Evolutionary conservation across 2,329 filamentous ascomycete species (phyloP).

Genomic region (Gaeumannomyces tritici): DNA sequence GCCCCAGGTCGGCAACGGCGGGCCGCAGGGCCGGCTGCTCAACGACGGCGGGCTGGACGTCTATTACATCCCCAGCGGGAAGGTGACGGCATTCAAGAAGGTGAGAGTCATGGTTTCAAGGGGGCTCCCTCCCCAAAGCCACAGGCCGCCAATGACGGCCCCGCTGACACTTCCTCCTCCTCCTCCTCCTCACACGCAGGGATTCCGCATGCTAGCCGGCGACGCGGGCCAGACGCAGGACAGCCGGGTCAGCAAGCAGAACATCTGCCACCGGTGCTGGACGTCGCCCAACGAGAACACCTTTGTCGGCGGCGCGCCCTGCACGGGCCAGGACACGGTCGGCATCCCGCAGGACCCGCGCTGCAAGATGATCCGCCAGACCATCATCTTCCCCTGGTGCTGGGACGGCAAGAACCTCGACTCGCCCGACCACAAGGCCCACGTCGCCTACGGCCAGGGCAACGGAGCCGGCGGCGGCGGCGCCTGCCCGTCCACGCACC

Average conservation of each 20-base stretch:
- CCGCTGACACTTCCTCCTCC: constrained; percentile 11
- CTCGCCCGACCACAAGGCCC: constrained; percentile 30
- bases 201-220: constrained; percentile 37
- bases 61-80: constrained; percentile 34
- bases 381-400: constrained; percentile 35
- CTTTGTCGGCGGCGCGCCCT: constrained; percentile 39
- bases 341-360: constrained; percentile 32
- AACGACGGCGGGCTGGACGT: constrained; percentile 34
- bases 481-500: constrained; percentile 33
- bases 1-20: constrained; percentile 32
- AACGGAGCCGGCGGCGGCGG: constrained; percentile 35
- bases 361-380: constrained; percentile 44
- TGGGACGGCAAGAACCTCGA: constrained; percentile 41
- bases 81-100: constrained; percentile 28
- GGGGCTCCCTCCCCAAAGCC: too few species aligned
- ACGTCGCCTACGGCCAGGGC: constrained; percentile 35
- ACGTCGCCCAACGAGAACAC: constrained; percentile 33
- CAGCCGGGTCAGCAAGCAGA: constrained; percentile 30
- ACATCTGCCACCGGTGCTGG: constrained; percentile 38
- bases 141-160: too few species aligned
- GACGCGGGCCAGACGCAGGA: constrained; percentile 27
- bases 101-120: neutral
- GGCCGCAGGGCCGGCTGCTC: constrained; percentile 30
- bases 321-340: constrained; percentile 38
- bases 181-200: neutral